Base-by-base conservation (phyloP, 805 yeast genomes). In the Ogataea ramenticola region DNA sequence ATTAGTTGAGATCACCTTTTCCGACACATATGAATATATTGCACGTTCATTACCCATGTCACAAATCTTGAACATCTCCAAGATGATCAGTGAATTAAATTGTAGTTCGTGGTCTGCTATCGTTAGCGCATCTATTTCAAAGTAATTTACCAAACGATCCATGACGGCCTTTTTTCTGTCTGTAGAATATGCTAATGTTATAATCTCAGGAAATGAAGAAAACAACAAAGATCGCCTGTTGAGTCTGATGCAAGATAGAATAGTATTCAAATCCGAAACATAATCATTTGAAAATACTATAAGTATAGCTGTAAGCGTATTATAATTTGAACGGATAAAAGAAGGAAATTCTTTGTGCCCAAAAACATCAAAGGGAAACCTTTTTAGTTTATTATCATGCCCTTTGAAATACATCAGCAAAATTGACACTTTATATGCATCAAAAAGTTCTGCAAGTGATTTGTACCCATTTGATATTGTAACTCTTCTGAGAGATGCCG, bases 311-410 rank as follows among this genome's bases (percentile, higher is more conserved):
- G 58, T 55, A 3, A 77, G 50, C 38, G 70, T 66, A 21, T 54
- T 55, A 42, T 60, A 62, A 47, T 67, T 68, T 1, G 58, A 58
- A 9, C 32, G 19, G 6, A 67, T 29, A 47, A 76, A 73, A 1
- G 61, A 62, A 2, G 43, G 36, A 3, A 46, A 44, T 10, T 53
- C 51, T 1, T 43, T 17, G 48, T 64, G 74, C 0, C 64, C 75
- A 50, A 77, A 1, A 72, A 43, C 1, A 45, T 46, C 43, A 38
- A 66, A 0, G 81, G 82, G 47, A 76, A 74, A 17, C 4, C 7
- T 6, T 1, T 51, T 49, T 0, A 46, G n/a, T n/a, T n/a, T n/a
- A n/a, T n/a, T n/a, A n/a, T n/a, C n/a, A n/a, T n/a, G n/a, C n/a
- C n/a, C n/a, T n/a, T n/a, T n/a, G n/a, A n/a, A n/a, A n/a, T n/a